Evolutionary conservation across 108 stramenopile species (phyloP).

Genomic region (Cyclotella atomus): DNA sequence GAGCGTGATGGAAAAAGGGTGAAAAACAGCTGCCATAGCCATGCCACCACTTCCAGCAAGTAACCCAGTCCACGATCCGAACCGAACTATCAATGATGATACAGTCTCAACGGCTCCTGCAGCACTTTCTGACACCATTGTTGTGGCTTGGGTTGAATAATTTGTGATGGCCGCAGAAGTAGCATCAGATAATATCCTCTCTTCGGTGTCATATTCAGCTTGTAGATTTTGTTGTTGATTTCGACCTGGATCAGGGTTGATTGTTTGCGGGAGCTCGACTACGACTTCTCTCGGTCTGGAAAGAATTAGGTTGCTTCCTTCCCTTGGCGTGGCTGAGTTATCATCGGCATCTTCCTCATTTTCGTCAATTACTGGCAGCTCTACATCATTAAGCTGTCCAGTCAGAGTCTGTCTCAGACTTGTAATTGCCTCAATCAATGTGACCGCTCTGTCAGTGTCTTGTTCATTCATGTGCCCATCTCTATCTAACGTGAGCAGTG

Average conservation of each 20-base stretch:
- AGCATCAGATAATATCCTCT: slow-evolving; percentile 43
- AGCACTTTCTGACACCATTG: slow-evolving; percentile 16
- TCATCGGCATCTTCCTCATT: background rate
- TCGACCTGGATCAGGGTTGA: slow-evolving; percentile 11
- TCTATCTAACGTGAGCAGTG: slow-evolving; percentile 20
- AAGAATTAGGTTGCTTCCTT: background rate
- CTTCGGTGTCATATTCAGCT: slow-evolving; percentile 45
- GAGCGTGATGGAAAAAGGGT: background rate
- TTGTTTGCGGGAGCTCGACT: slow-evolving; percentile 29
- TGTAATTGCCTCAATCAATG: slow-evolving; percentile 42
- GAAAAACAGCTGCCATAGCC: slow-evolving; percentile 13
- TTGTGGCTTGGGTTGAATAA: slow-evolving; percentile 41
- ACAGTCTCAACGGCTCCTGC: slow-evolving; percentile 18
- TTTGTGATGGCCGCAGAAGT: slow-evolving; percentile 32
- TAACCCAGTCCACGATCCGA: slow-evolving; percentile 38
- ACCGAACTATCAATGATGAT: slow-evolving; percentile 41
- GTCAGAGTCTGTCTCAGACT: slow-evolving; percentile 38
- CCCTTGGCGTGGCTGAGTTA: background rate
- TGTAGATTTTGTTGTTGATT: slow-evolving; percentile 35
- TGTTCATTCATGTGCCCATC: slow-evolving; percentile 34
- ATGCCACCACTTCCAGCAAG: slow-evolving; percentile 45
- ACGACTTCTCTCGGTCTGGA: slow-evolving; percentile 16
- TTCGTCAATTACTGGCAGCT: background rate
- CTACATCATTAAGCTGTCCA: background rate
- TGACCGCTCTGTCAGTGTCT: slow-evolving; percentile 24